phyloP scores from a whole-genome alignment of 2,329 filamentous ascomycete genomes.

The Talaromyces sp. region DNA sequence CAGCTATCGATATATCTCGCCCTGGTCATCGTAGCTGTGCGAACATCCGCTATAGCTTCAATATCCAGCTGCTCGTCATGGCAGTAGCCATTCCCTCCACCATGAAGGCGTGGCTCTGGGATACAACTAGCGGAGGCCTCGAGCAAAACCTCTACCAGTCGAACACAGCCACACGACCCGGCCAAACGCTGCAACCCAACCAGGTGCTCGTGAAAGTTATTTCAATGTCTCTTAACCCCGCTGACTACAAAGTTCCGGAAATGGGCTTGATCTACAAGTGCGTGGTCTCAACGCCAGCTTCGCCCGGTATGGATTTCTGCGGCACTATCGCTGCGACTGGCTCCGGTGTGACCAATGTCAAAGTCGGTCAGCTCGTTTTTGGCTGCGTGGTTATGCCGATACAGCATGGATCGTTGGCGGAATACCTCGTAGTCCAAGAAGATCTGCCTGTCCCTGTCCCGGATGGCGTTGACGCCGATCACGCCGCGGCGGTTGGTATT shows the following conservation, averaged over 20 bases:
- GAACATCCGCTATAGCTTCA: background rate
- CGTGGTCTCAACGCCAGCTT: slow-evolving; percentile 39
- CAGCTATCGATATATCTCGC: background rate
- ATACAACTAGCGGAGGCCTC: slow-evolving; percentile 40
- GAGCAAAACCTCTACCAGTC: slow-evolving; percentile 52
- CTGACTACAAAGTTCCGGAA: slow-evolving; percentile 62
- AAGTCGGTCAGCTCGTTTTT: slow-evolving; percentile 43
- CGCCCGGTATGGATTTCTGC: slow-evolving; percentile 50
- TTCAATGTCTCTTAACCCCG: slow-evolving; percentile 55
- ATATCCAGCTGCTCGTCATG: background rate
- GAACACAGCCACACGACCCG: slow-evolving; percentile 39
- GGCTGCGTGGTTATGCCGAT: slow-evolving; percentile 31
- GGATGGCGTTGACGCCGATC: slow-evolving; percentile 36
- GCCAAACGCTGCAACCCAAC: slow-evolving; percentile 29
- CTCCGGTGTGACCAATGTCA: slow-evolving; percentile 16
- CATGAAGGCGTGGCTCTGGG: slow-evolving; percentile 60
- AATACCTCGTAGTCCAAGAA: slow-evolving; percentile 38
- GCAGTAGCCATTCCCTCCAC: slow-evolving; percentile 22
- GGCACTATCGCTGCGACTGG: slow-evolving; percentile 41
- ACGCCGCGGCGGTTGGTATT: slow-evolving; percentile 43
- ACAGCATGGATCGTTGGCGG: slow-evolving; percentile 40
- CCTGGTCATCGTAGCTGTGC: background rate
- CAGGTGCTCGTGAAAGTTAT: slow-evolving; percentile 55
- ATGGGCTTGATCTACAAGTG: slow-evolving; percentile 38
- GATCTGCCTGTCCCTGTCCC: slow-evolving; percentile 38